phyloP scores from a whole-genome alignment of 805 yeast species.

The Novakomyces olei region DNA sequence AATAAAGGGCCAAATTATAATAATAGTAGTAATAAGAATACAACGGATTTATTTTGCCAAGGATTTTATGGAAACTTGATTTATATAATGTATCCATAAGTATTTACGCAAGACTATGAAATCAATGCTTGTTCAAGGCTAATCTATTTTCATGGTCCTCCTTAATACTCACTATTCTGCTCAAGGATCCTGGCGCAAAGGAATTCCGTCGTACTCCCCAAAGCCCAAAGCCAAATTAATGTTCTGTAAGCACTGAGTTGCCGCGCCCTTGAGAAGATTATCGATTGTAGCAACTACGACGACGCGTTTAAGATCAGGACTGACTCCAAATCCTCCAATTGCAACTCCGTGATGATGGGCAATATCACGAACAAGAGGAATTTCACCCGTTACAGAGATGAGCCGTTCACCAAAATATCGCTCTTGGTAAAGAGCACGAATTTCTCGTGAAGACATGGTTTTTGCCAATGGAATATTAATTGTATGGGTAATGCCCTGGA shows the following conservation, averaged over 20 bases:
- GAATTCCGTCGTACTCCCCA: slow-evolving; percentile 89
- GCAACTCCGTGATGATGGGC: slow-evolving; percentile 83
- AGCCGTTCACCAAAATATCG: slow-evolving; percentile 72
- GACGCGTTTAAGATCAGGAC: slow-evolving; percentile 67
- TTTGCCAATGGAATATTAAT: slow-evolving; percentile 60
- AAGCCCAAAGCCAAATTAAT: slow-evolving; percentile 75
- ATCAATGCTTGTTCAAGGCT: too few relatives aligned
- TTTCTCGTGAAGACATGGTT: slow-evolving; percentile 52
- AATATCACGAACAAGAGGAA: slow-evolving; percentile 79
- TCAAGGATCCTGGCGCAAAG: slow-evolving; percentile 20
- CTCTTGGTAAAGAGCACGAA: slow-evolving; percentile 68
- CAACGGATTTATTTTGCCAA: too few relatives aligned
- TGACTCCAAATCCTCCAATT: slow-evolving; percentile 89
- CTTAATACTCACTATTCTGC: too few relatives aligned
- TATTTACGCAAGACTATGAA: too few relatives aligned
- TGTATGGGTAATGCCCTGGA: slow-evolving; percentile 92
- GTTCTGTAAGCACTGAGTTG: slow-evolving; percentile 93
- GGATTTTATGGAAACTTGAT: too few relatives aligned
- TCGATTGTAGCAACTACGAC: slow-evolving; percentile 91
- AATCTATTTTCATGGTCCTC: too few relatives aligned
- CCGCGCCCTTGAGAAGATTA: slow-evolving; percentile 91
- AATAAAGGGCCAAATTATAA: too few relatives aligned
- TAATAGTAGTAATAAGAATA: too few relatives aligned
- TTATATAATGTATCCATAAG: too few relatives aligned
- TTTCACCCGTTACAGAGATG: slow-evolving; percentile 69